Evolutionary conservation across 2,329 filamentous ascomycete species (phyloP).

Genomic region (Aphanocladium album): DNA sequence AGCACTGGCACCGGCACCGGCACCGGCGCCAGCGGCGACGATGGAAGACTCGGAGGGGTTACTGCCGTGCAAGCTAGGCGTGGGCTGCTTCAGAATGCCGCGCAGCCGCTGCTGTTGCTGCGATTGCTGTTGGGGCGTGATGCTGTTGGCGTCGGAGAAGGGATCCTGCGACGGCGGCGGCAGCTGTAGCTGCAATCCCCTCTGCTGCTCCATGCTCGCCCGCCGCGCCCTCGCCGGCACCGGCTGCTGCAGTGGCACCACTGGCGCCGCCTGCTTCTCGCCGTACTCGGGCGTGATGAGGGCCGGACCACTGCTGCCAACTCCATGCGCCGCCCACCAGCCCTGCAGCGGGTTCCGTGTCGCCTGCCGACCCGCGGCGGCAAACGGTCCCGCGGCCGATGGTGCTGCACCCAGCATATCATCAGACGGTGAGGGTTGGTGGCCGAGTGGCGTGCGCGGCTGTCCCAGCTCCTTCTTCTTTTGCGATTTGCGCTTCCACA

Average conservation of each 20-base stretch:
- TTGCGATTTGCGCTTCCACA: conserved; percentile 39
- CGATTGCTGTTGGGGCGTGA: neutral
- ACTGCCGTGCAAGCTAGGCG: conserved; percentile 26
- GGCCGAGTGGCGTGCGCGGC: neutral
- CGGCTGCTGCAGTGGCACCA: neutral
- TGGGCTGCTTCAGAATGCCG: conserved; percentile 29
- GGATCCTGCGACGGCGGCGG: conserved; percentile 37
- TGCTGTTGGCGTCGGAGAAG: conserved; percentile 43
- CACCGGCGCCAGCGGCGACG: conserved; percentile 33
- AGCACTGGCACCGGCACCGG: too few relatives aligned
- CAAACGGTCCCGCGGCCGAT: neutral
- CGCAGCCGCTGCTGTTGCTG: conserved; percentile 19
- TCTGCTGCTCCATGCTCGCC: neutral
- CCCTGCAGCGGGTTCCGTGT: neutral
- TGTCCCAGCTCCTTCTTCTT: conserved; percentile 40
- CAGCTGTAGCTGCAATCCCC: conserved; percentile 19
- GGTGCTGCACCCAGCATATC: neutral
- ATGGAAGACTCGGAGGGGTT: conserved; percentile 28
- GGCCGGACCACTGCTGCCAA: neutral
- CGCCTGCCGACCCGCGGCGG: conserved; percentile 2
- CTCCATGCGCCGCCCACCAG: neutral
- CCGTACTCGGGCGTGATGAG: neutral
- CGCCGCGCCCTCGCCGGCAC: neutral
- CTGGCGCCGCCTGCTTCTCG: neutral
- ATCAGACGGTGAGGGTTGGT: too few relatives aligned